Percentiles rank a stretch among this genome's conserved stretches.
These are phyloP conservation scores for Fusarium chaquense DNA, from an alignment of 2,329 filamentous ascomycete genomes.

Conservation along the genomic window DNA sequence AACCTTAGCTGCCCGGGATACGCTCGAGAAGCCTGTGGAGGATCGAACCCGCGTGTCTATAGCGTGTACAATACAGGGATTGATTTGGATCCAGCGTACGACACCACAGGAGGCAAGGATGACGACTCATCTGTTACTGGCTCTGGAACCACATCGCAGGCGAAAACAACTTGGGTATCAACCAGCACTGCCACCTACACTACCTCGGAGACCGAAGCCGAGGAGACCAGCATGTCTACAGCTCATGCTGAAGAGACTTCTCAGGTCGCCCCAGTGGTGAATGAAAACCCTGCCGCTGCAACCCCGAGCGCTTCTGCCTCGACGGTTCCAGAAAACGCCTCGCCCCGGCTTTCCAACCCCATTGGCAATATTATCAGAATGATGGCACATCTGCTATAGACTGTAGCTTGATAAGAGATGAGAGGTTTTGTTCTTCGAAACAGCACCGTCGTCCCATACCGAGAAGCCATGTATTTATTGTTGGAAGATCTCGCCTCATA, in stretches of 20 bases:
- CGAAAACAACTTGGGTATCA: neutral
- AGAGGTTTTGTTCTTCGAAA: neutral
- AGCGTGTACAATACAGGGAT: constrained; percentile 31
- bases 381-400: neutral
- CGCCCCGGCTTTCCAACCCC: constrained; percentile 14
- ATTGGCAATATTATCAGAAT: constrained; percentile 13
- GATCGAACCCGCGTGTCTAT: constrained; percentile 1
- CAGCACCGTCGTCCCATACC: too few species aligned
- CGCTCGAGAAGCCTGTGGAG: constrained; percentile 21
- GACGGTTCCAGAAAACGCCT: constrained; percentile 9
- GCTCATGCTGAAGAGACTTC: neutral
- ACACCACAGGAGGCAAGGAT: neutral
- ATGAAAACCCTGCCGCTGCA: neutral
- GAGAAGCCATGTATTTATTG: too few species aligned
- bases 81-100: neutral
- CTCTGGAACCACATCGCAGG: neutral
- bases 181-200: neutral
- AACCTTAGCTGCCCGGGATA: constrained; percentile 29
- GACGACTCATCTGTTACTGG: neutral
- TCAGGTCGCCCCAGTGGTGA: neutral
- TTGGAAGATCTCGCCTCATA: neutral
- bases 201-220: neutral
- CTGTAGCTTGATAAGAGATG: accelerated
- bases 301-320: constrained; percentile 21
- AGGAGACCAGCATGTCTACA: neutral